Conservation (phyloP, 495 filamentous ascomycete genomes). For the Penicillium bialowiezense region DNA sequence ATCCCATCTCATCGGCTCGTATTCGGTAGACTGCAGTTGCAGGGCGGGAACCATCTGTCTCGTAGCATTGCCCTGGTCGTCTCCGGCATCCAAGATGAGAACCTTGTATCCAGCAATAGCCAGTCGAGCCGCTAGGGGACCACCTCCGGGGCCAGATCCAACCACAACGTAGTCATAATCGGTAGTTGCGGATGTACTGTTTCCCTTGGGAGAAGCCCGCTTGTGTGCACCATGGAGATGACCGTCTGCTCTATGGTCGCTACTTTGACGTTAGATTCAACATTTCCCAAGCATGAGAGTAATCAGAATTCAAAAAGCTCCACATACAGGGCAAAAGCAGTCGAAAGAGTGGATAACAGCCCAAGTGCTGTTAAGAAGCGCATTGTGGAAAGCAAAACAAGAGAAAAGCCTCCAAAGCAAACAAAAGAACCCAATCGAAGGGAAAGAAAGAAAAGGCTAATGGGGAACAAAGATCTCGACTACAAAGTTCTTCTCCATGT, state of each 20-base stretch:
- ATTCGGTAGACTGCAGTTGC: constrained; percentile 38
- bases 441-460: constrained; percentile 1
- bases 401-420: background rate
- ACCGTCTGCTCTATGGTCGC: background rate
- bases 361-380: constrained; percentile 16
- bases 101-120: constrained; percentile 56
- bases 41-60: constrained; percentile 35
- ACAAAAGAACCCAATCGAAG: background rate
- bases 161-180: constrained; percentile 66
- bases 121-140: constrained; percentile 57
- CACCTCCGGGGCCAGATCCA: constrained; percentile 61
- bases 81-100: constrained; percentile 60
- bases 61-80: constrained; percentile 49
- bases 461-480: background rate
- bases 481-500: no score
- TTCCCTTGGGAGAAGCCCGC: constrained; percentile 3
- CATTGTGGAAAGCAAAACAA: constrained; percentile 8
- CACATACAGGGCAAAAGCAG: constrained; percentile 21
- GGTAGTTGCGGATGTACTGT: background rate
- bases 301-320: no score
- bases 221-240: constrained; percentile 10
- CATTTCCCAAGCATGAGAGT: background rate
- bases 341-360: constrained; percentile 14
- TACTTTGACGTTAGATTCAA: constrained; percentile 3
- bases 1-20: constrained; percentile 39